A percentile compares a stretch with the other conserved stretches of the same genome.
Evolutionary conservation across 305 asterid genomes (phyloP).

Genomic region (Fraxinus ornus): DNA sequence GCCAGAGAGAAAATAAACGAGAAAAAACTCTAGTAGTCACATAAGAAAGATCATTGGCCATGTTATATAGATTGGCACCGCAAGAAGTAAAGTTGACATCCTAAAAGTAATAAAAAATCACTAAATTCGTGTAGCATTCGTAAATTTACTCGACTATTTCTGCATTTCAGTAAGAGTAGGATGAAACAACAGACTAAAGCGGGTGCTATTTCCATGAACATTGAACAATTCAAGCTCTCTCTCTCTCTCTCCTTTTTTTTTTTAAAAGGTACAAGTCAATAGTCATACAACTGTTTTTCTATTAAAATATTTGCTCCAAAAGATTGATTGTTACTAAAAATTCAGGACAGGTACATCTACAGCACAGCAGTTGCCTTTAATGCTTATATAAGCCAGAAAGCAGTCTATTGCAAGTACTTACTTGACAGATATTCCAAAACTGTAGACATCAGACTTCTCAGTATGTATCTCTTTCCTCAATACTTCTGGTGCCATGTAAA

Average conservation of each 20-base stretch:
- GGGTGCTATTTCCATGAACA: conserved; percentile 14
- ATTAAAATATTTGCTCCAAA: conserved; percentile 11
- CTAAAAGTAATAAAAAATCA: neutral
- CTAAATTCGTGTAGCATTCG: neutral
- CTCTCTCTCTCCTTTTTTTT: too few species aligned
- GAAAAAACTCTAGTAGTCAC: neutral
- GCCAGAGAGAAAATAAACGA: neutral
- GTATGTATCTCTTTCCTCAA: conserved; percentile 78
- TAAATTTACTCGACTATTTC: neutral
- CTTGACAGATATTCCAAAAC: conserved; percentile 87
- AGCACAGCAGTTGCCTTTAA: neutral
- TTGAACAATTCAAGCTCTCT: neutral
- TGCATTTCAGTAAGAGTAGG: neutral
- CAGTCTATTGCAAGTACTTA: conserved; percentile 36
- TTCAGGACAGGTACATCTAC: neutral
- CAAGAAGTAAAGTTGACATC: neutral
- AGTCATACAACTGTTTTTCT: neutral
- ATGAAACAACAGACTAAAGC: conserved; percentile 13
- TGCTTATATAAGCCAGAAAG: conserved; percentile 3
- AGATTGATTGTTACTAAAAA: neutral
- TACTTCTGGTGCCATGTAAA: conserved; percentile 98
- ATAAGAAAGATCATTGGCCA: neutral
- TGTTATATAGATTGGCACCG: neutral
- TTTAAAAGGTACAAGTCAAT: neutral
- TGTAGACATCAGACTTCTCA: conserved; percentile 93